Evolutionary conservation across 306 rosid species (phyloP), one percentile per base, ranked within the genome.

Genomic region (Citrullus amarus): DNA sequence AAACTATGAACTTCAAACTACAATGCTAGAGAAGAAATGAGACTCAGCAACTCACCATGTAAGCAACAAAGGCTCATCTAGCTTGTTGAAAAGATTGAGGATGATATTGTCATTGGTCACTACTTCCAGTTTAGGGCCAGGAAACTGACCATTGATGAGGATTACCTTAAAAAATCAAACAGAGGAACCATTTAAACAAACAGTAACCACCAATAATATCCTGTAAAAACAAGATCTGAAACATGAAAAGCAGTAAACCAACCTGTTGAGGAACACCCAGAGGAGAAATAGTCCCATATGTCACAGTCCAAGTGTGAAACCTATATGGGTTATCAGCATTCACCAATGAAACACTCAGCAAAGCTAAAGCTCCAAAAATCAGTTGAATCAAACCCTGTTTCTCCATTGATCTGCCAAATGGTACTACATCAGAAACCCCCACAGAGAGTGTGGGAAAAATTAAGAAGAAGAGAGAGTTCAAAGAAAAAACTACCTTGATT

Each of bases 61-160:
- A 20, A 93, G 85, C 53, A 93, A 81, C 82, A 91, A 91, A 56
- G 98, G 97, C 75, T 93, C 90, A 62, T 91, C 96, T n/a, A 93
- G 87, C 91, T 88, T 91, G 91, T 95, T 95, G 75, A 95, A 66
- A 43, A 95, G 97, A 85, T 95, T 91, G 80, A 95, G 97, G 84
- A 92, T 78, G 9, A 95, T 90, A 73, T 92, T 95, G 83, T 95
- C 87, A 79, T 95, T 95, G 72, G 97, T 95, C 39, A 95, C 91
- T 60, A 92, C 89, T 30, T 95, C 97, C 72, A 95, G 92, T 81
- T 79, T 87, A 62, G 99, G 99, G n/a, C 99, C 99, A 68, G 99
- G 99, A 86, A 95, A 92, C 78, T 92, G 90, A 43, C 93, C 96
- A 79, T 95, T 92, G 79, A 95, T 91, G 12, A 95, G 93, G 74